A percentile compares a stretch with the other conserved stretches of the same genome.
phyloP scores from a whole-genome alignment of 2,329 filamentous ascomycete species.

The Sporothrix mexicana region DNA sequence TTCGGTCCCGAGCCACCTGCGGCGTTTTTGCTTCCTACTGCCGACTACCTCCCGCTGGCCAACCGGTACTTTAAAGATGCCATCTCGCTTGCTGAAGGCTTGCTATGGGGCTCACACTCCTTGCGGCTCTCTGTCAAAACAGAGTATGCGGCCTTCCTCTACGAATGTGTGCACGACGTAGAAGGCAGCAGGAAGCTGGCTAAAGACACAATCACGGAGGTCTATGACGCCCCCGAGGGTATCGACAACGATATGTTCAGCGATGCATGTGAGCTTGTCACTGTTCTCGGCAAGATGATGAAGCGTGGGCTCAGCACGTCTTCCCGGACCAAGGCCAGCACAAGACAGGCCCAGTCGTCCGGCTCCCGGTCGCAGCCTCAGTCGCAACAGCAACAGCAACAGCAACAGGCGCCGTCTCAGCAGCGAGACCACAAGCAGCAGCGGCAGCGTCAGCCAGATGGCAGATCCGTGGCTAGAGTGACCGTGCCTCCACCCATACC shows the following conservation, averaged over 20 bases:
- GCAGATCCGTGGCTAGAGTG: neutral
- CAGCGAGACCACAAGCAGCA: neutral
- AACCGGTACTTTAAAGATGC: constrained; percentile 81
- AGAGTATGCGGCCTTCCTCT: constrained; percentile 90
- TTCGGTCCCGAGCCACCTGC: constrained; percentile 60
- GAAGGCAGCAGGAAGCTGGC: constrained; percentile 78
- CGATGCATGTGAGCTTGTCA: constrained; percentile 87
- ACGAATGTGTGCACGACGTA: constrained; percentile 86
- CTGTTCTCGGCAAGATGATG: constrained; percentile 86
- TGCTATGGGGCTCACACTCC: constrained; percentile 87
- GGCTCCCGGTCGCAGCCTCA: constrained; percentile 13
- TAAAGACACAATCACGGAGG: constrained; percentile 82
- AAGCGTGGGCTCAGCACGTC: constrained; percentile 35
- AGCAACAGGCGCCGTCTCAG: neutral
- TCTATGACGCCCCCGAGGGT: constrained; percentile 87
- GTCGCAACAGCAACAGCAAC: constrained; percentile 1
- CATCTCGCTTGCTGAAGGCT: constrained; percentile 71
- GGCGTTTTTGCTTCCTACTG: constrained; percentile 78
- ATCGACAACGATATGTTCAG: constrained; percentile 96
- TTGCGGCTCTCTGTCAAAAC: constrained; percentile 87
- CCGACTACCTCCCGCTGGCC: constrained; percentile 83
- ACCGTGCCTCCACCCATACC: constrained; percentile 31
- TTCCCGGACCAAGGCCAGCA: constrained; percentile 20
- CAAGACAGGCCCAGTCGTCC: neutral
- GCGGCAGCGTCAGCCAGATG: constrained; percentile 10